phyloP scores from a whole-genome alignment of 2,329 filamentous ascomycete species.

The Trichophyton mentagrophytes region DNA sequence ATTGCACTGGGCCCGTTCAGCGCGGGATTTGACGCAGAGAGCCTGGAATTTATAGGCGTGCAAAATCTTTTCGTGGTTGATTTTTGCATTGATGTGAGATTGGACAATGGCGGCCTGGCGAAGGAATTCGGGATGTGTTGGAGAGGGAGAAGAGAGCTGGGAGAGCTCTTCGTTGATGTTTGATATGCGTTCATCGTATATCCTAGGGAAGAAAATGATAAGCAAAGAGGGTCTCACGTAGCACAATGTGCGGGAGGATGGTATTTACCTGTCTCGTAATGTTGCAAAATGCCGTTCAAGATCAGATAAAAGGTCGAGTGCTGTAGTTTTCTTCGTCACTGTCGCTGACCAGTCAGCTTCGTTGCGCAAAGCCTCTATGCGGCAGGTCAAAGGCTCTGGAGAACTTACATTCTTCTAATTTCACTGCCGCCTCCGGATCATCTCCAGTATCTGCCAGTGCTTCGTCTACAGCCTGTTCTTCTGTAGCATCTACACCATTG shows the following conservation, averaged over 20 bases:
- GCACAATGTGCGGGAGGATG: slow-evolving; percentile 2
- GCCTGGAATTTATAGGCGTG: slow-evolving; percentile 61
- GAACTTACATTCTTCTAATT: slow-evolving; percentile 39
- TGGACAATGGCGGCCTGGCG: slow-evolving; percentile 82
- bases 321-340: slow-evolving; percentile 68
- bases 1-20: slow-evolving; percentile 72
- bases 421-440: slow-evolving; percentile 33
- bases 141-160: slow-evolving; percentile 45
- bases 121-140: slow-evolving; percentile 78
- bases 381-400: background rate
- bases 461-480: slow-evolving; percentile 36
- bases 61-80: slow-evolving; percentile 61
- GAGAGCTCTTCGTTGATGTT: slow-evolving; percentile 59
- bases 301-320: slow-evolving; percentile 62
- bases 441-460: slow-evolving; percentile 35
- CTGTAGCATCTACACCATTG: slow-evolving; percentile 32
- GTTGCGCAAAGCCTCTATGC: background rate
- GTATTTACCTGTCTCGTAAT: slow-evolving; percentile 51
- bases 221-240: background rate
- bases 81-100: slow-evolving; percentile 65
- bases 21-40: slow-evolving; percentile 61
- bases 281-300: slow-evolving; percentile 83
- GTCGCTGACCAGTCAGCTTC: slow-evolving; percentile 12
- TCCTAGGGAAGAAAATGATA: slow-evolving; percentile 36
- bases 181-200: slow-evolving; percentile 78